Percentiles rank a stretch among this genome's conserved stretches.
These are phyloP conservation scores for Scheffersomyces cryptocercus DNA, from an alignment of 1,139 yeast genomes.

Conservation along the genomic window DNA sequence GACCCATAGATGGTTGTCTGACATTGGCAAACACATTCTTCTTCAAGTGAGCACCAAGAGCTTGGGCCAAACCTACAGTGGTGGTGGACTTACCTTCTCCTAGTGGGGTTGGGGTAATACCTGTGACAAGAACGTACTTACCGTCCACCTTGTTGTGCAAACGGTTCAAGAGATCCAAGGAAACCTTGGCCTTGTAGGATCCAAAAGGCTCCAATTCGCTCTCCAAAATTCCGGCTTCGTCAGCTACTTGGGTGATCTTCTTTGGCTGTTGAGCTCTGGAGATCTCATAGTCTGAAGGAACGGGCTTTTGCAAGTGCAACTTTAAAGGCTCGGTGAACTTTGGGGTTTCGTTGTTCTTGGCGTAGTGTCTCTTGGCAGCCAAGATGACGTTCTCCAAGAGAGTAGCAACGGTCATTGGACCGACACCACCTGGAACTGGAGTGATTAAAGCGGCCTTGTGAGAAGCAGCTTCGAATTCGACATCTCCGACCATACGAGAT, in stretches of 20 bases:
- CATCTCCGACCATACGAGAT: constrained; percentile 89
- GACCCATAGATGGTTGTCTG: constrained; percentile 99
- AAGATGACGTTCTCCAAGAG: constrained; percentile 81
- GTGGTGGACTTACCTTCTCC: constrained; percentile 99
- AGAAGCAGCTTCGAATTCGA: constrained; percentile 70
- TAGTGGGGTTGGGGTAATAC: constrained; percentile 97
- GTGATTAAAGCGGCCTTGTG: constrained; percentile 75
- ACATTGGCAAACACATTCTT: constrained; percentile 92
- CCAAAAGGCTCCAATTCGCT: constrained; percentile 91
- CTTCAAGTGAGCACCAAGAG: constrained; percentile 88
- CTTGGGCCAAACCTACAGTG: constrained; percentile 95
- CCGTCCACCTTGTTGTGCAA: constrained; percentile 70
- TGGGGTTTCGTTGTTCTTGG: constrained; percentile 47
- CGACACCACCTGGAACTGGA: constrained; percentile 99
- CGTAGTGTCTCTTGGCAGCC: constrained; percentile 67
- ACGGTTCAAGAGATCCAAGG: constrained; percentile 72
- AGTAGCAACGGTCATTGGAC: constrained; percentile 99
- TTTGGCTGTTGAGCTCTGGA: constrained; percentile 90
- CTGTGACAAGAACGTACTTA: constrained; percentile 89
- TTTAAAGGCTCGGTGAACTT: constrained; percentile 61
- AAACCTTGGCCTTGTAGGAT: constrained; percentile 88
- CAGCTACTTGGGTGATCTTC: constrained; percentile 76
- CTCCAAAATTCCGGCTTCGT: constrained; percentile 80
- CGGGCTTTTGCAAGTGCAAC: constrained; percentile 70
- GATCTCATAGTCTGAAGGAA: constrained; percentile 92